Percentiles rank a stretch among this genome's conserved stretches.
Evolutionary conservation across 2,329 filamentous ascomycete species (phyloP).

Genomic region (Penicillium sp.): DNA sequence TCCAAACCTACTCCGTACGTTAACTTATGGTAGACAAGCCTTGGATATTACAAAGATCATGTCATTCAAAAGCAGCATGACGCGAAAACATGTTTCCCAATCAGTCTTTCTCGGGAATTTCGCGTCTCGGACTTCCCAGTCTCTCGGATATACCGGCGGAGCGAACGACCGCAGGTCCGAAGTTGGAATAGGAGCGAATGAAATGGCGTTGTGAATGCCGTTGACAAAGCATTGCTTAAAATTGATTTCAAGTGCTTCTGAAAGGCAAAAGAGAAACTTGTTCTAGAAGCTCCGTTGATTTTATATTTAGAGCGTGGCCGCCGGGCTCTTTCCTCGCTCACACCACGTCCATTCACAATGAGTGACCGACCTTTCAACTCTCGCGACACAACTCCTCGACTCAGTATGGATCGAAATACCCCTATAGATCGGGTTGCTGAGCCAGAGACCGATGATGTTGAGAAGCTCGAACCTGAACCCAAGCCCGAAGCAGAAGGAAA

Average conservation of each 20-base stretch:
- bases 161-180: background rate
- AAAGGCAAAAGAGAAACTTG: too few species aligned
- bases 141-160: background rate
- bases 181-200: background rate
- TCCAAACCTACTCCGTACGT: background rate
- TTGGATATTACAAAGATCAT: background rate
- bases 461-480: background rate
- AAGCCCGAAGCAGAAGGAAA: constrained; percentile 7
- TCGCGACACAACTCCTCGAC: constrained; percentile 17
- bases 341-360: background rate
- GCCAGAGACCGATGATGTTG: constrained; percentile 2
- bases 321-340: too few species aligned
- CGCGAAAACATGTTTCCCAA: background rate
- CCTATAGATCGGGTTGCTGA: background rate
- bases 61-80: background rate
- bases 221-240: background rate
- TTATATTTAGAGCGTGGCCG: too few species aligned
- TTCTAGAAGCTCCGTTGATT: too few species aligned
- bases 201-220: background rate
- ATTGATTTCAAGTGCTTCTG: too few species aligned
- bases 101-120: background rate
- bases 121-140: background rate
- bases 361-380: constrained; percentile 15
- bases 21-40: background rate
- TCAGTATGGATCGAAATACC: constrained; percentile 16